Percentiles rank a stretch among this genome's conserved stretches.
These are phyloP conservation scores for Camelina neglecta DNA, from an alignment of 345 rosid species.

Conservation along the genomic window DNA sequence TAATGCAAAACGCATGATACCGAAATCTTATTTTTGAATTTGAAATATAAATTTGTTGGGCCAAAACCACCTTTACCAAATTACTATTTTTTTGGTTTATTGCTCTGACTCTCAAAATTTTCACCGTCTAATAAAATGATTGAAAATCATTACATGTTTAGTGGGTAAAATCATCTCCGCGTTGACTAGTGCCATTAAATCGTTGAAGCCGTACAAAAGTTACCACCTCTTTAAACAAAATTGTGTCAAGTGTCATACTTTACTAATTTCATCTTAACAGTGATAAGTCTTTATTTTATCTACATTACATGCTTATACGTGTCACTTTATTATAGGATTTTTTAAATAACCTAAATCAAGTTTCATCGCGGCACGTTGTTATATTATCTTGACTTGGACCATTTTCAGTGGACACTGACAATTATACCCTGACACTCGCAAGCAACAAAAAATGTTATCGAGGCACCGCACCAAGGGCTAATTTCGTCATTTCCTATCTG, in stretches of 20 bases:
- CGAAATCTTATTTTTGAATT: too few relatives aligned
- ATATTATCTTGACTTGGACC: constrained; percentile 16
- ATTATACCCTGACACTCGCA: constrained; percentile 37
- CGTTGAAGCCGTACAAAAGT: constrained; percentile 9
- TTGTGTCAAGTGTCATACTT: neutral
- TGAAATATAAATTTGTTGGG: too few relatives aligned
- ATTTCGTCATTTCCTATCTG: neutral
- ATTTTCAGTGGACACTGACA: constrained; percentile 11
- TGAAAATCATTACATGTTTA: constrained; percentile 34
- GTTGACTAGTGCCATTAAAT: constrained; percentile 23
- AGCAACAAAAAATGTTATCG: constrained; percentile 19
- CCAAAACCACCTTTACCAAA: too few relatives aligned
- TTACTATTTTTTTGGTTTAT: too few relatives aligned
- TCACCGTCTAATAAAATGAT: constrained; percentile 15
- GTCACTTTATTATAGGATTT: neutral
- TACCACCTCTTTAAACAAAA: neutral
- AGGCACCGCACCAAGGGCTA: constrained; percentile 14
- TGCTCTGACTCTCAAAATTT: too few relatives aligned
- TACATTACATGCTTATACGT: neutral
- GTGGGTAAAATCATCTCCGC: constrained; percentile 31
- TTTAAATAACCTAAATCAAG: neutral
- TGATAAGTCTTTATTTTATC: neutral
- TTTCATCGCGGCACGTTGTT: constrained; percentile 29
- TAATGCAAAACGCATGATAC: neutral
- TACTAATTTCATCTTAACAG: neutral